Evolutionary conservation across 768 basidiomycete species (phyloP).

Genomic region (Tricholoma terreum): DNA sequence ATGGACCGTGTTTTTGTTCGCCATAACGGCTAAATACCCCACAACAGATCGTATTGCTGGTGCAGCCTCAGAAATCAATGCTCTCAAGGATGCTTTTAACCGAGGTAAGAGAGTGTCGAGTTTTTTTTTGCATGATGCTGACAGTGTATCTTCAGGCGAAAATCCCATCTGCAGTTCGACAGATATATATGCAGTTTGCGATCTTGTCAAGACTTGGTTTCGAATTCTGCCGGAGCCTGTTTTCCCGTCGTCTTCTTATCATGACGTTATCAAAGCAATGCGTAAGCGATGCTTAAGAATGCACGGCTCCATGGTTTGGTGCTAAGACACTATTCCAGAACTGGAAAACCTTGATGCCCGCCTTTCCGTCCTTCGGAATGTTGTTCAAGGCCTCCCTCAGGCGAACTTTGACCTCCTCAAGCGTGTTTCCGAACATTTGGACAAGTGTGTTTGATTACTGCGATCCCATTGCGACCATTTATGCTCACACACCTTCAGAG

Average conservation of each 20-base stretch:
- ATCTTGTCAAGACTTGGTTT: slow-evolving; percentile 85
- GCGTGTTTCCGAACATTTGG: slow-evolving; percentile 80
- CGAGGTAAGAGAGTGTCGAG: slow-evolving; percentile 40
- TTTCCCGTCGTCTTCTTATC: slow-evolving; percentile 68
- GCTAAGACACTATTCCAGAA: slow-evolving; percentile 35
- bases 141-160: slow-evolving; percentile 40
- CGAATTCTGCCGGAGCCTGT: slow-evolving; percentile 77
- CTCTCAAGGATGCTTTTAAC: slow-evolving; percentile 73
- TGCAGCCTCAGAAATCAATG: slow-evolving; percentile 64
- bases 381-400: slow-evolving; percentile 68
- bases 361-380: slow-evolving; percentile 56
- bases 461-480: background rate
- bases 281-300: slow-evolving; percentile 41
- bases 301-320: background rate
- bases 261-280: slow-evolving; percentile 66
- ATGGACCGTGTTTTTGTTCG: slow-evolving; percentile 21
- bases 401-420: slow-evolving; percentile 77
- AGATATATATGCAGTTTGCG: slow-evolving; percentile 82
- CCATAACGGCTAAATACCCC: background rate
- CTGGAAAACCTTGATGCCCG: slow-evolving; percentile 68
- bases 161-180: slow-evolving; percentile 55
- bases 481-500: slow-evolving; percentile 36
- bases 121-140: background rate
- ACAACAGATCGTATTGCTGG: slow-evolving; percentile 77
- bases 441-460: slow-evolving; percentile 45